phyloP scores from a whole-genome alignment of 2,329 filamentous ascomycete species.

The Alternaria angustiovoidea region DNA sequence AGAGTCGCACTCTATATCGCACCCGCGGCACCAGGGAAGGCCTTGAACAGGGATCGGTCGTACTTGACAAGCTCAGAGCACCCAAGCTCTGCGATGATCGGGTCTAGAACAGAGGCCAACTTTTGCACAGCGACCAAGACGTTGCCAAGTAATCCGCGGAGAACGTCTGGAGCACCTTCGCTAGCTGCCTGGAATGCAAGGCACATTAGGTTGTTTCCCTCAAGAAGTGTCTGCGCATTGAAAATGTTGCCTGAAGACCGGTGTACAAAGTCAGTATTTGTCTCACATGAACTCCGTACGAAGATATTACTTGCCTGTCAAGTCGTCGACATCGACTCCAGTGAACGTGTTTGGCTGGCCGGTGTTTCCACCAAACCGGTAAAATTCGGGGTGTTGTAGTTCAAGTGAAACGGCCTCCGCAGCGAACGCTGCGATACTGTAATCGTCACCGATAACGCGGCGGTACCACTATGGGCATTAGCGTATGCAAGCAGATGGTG shows the following conservation, averaged over 20 bases:
- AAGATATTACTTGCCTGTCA: no score
- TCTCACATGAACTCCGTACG: no score
- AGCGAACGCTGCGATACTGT: constrained; percentile 5
- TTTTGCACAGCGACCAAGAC: constrained; percentile 25
- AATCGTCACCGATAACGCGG: constrained; percentile 25
- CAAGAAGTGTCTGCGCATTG: constrained; percentile 21
- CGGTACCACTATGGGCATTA: constrained; percentile 20
- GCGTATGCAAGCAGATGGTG: constrained; percentile 8
- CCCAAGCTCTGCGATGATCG: constrained; percentile 20
- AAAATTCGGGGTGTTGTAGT: constrained; percentile 17
- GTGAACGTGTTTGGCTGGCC: constrained; percentile 28
- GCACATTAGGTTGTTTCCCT: constrained; percentile 31
- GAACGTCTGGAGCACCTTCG: constrained; percentile 22
- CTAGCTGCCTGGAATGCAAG: constrained; percentile 26
- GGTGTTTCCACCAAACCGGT: constrained; percentile 30
- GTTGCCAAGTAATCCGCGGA: constrained; percentile 23
- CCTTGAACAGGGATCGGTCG: constrained; percentile 21
- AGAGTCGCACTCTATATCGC: no score
- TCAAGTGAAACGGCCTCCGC: constrained; percentile 16
- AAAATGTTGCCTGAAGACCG: constrained; percentile 13
- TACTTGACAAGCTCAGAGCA: constrained; percentile 27
- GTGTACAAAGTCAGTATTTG: no score
- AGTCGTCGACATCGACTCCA: constrained; percentile 20
- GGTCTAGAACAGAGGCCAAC: constrained; percentile 24
- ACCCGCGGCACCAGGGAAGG: no score